phyloP scores from a whole-genome alignment of 2,329 filamentous ascomycete genomes.

The Penicillium sp. region DNA sequence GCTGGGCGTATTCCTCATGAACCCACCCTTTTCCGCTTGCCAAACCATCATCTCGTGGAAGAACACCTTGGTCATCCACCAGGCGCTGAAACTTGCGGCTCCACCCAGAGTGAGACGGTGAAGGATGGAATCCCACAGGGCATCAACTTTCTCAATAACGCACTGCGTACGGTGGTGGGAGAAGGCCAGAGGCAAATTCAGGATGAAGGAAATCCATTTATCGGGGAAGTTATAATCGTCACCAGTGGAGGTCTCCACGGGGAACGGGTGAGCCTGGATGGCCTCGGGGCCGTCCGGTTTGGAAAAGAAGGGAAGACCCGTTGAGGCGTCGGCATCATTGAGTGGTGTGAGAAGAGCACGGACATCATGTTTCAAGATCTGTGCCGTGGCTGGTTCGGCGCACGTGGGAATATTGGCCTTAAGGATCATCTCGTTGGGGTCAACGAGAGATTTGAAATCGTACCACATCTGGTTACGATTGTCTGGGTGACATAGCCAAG shows the following conservation, averaged over 20 bases:
- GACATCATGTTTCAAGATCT: constrained; percentile 48
- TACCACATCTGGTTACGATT: constrained; percentile 95
- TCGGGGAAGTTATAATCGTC: constrained; percentile 52
- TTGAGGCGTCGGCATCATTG: constrained; percentile 31
- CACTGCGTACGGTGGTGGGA: constrained; percentile 46
- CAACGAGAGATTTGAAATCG: constrained; percentile 63
- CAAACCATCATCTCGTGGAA: constrained; percentile 93
- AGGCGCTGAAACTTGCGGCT: constrained; percentile 50
- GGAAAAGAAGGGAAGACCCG: constrained; percentile 36
- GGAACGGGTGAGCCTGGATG: constrained; percentile 33
- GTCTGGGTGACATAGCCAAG: constrained; percentile 84
- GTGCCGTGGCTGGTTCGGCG: constrained; percentile 36
- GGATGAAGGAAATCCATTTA: constrained; percentile 49
- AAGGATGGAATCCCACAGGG: constrained; percentile 47
- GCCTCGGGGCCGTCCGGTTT: constrained; percentile 36
- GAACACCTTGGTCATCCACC: constrained; percentile 84
- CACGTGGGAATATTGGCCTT: constrained; percentile 45
- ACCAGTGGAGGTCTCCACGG: constrained; percentile 38
- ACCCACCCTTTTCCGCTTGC: constrained; percentile 86
- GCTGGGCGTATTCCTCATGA: constrained; percentile 61
- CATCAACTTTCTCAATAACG: constrained; percentile 47
- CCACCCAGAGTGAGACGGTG: constrained; percentile 47
- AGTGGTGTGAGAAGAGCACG: constrained; percentile 46
- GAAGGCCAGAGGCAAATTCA: constrained; percentile 43
- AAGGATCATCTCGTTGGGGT: constrained; percentile 43